Conservation (phyloP, 495 filamentous ascomycete species). For the Neurospora sp. region DNA sequence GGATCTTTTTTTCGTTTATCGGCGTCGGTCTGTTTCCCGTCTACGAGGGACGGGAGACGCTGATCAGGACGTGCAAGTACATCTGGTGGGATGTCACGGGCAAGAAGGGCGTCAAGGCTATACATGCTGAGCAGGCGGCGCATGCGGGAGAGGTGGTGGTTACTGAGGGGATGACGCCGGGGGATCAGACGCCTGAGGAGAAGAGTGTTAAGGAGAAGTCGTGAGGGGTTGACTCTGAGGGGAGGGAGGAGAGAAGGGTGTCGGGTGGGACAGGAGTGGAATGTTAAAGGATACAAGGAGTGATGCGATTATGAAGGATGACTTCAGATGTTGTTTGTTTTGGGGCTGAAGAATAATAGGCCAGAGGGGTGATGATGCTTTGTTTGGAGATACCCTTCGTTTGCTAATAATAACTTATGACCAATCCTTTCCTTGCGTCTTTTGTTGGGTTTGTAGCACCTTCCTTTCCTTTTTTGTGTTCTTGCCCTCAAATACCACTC, state of each 20-base stretch:
- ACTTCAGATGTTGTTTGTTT: too few relatives aligned
- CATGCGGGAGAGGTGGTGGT: neutral
- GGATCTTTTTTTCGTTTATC: conserved; percentile 67
- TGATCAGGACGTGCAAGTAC: conserved; percentile 50
- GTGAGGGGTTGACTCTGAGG: too few relatives aligned
- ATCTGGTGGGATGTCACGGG: conserved; percentile 65
- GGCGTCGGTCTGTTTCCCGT: conserved; percentile 76
- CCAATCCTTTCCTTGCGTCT: neutral
- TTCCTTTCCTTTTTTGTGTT: neutral
- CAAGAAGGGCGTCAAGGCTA: conserved; percentile 33
- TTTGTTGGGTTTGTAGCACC: too few relatives aligned
- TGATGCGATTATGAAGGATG: too few relatives aligned
- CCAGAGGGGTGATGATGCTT: neutral
- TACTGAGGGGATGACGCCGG: neutral
- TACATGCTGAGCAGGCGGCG: conserved; percentile 22
- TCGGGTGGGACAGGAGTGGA: too few relatives aligned
- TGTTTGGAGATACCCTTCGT: neutral
- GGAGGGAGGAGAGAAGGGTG: too few relatives aligned
- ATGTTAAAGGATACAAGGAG: too few relatives aligned
- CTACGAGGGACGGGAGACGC: conserved; percentile 66
- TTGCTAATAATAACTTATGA: neutral
- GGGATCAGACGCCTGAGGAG: neutral
- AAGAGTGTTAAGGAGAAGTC: neutral
- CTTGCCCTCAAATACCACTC: too few relatives aligned
- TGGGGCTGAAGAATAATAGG: too few relatives aligned